Evolutionary conservation across 352 stramenopile species (phyloP).

Genomic region (Phytophthora podocarpi): DNA sequence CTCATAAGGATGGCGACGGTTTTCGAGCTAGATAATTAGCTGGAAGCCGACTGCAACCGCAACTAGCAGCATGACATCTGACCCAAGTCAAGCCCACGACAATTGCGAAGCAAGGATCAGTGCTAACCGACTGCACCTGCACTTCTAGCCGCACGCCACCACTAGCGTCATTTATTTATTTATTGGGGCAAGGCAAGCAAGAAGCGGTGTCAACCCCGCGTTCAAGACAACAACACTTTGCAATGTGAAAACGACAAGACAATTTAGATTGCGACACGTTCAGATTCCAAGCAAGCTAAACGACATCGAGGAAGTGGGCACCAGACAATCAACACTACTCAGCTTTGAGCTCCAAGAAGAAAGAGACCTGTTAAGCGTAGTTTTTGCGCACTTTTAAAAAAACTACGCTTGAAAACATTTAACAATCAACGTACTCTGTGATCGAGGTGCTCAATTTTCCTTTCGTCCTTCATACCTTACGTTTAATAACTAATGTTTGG

Average conservation of each 20-base stretch:
- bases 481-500: no score
- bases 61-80: not conserved
- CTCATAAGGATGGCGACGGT: constrained; percentile 3
- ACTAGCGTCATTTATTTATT: constrained; percentile 43
- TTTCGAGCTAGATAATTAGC: not conserved
- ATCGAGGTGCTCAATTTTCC: no score
- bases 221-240: not conserved
- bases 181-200: constrained; percentile 24
- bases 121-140: not conserved
- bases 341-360: no score
- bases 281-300: not conserved
- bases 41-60: not conserved
- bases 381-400: no score
- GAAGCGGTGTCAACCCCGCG: not conserved
- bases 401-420: no score
- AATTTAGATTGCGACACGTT: not conserved
- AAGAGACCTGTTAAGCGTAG: no score
- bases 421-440: no score
- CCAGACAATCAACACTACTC: no score
- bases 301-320: no score
- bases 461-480: no score
- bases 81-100: not conserved
- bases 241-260: not conserved
- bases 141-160: constrained; percentile 21
- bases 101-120: not conserved